Evolutionary conservation across 2,329 filamentous ascomycete species (phyloP).

Genomic region (Aspergillus pseudoglaucus): DNA sequence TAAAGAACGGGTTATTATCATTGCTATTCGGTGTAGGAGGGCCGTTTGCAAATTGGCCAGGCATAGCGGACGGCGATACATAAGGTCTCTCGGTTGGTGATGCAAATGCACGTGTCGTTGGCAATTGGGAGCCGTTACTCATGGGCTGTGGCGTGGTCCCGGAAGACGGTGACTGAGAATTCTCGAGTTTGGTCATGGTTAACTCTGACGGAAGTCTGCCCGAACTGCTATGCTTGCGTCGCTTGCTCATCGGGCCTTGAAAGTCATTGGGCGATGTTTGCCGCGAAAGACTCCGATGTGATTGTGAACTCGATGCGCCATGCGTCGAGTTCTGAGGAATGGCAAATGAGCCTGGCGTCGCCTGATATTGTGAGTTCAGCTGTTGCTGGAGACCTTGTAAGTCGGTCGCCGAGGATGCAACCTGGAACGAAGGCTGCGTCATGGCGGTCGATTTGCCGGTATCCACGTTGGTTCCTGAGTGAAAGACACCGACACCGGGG

Average conservation of each 20-base stretch:
- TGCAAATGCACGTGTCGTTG: slow-evolving; percentile 29
- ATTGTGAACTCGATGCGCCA: slow-evolving; percentile 40
- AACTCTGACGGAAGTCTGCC: slow-evolving; percentile 65
- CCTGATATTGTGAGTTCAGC: slow-evolving; percentile 39
- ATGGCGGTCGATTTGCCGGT: slow-evolving; percentile 22
- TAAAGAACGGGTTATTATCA: slow-evolving; percentile 54
- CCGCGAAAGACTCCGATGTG: slow-evolving; percentile 61
- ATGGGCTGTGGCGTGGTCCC: slow-evolving; percentile 31
- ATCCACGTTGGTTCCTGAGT: slow-evolving; percentile 27
- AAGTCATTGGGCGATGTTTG: slow-evolving; percentile 64
- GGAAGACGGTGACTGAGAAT: slow-evolving; percentile 33
- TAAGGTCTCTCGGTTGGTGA: slow-evolving; percentile 43
- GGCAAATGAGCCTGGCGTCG: slow-evolving; percentile 34
- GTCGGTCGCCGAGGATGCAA: slow-evolving; percentile 58
- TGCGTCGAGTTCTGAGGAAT: slow-evolving; percentile 33
- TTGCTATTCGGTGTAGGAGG: slow-evolving; percentile 62
- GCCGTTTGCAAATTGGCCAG: slow-evolving; percentile 49
- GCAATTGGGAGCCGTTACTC: slow-evolving; percentile 36
- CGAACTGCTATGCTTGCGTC: slow-evolving; percentile 69
- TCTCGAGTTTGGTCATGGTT: slow-evolving; percentile 76
- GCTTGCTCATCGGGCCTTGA: slow-evolving; percentile 64
- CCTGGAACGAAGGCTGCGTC: slow-evolving; percentile 43
- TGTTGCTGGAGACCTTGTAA: slow-evolving; percentile 53
- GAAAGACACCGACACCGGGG: slow-evolving; percentile 40
- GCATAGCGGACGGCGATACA: slow-evolving; percentile 37